Percentiles rank a stretch among this genome's conserved stretches.
Evolutionary conservation across 768 basidiomycete species (phyloP).

Genomic region (Pleurotus sapidus): DNA sequence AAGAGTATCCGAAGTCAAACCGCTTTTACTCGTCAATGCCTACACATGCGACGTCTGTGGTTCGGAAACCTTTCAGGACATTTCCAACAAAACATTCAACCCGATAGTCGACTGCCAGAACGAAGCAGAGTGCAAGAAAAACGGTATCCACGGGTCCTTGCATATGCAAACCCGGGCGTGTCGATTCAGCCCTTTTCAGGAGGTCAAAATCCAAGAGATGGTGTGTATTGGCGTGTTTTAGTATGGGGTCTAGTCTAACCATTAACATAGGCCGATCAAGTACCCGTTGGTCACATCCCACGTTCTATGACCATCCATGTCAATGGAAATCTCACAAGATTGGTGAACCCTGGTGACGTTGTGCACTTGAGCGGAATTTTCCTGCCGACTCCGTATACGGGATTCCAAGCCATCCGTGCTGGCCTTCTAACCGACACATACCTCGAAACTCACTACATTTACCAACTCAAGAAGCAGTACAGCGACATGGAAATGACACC

Average conservation of each 20-base stretch:
- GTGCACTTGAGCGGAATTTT: constrained; percentile 96
- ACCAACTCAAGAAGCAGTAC: constrained; percentile 98
- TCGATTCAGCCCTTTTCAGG: constrained; percentile 97
- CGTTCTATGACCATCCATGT: constrained; percentile 98
- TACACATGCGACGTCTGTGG: constrained; percentile 99
- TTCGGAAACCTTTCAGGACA: constrained; percentile 98
- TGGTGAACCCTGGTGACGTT: constrained; percentile 94
- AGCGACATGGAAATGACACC: constrained; percentile 91
- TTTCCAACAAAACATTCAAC: constrained; percentile 85
- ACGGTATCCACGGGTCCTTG: constrained; percentile 82
- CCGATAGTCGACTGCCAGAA: constrained; percentile 91
- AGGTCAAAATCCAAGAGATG: constrained; percentile 99
- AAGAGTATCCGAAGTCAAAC: constrained; percentile 98
- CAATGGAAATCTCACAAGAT: constrained; percentile 83
- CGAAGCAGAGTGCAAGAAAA: constrained; percentile 78
- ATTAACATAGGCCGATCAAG: constrained; percentile 85
- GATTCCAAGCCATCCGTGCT: constrained; percentile 94
- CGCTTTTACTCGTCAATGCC: constrained; percentile 93
- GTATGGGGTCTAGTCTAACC: background rate
- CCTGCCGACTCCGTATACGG: constrained; percentile 96
- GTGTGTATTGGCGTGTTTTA: constrained; percentile 34
- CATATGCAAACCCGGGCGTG: constrained; percentile 99
- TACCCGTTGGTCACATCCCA: constrained; percentile 98
- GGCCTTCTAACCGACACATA: constrained; percentile 97
- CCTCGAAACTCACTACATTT: constrained; percentile 85